phyloP scores from a whole-genome alignment of 2,329 filamentous ascomycete species.

The Westerdykella ornata region DNA sequence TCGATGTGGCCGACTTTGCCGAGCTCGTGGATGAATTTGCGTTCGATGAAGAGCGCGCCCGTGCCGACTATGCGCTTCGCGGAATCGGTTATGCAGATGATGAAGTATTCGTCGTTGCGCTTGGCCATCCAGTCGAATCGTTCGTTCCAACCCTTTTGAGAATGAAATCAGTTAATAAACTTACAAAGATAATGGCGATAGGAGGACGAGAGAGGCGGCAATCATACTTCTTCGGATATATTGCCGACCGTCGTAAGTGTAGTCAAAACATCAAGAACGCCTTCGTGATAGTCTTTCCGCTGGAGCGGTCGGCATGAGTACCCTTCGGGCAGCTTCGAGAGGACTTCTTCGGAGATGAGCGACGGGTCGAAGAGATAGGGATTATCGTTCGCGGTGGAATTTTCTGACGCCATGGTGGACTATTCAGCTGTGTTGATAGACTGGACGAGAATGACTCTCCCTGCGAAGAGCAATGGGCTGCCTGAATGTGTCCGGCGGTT shows the following conservation, averaged over 20 bases:
- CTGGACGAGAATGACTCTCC: background rate
- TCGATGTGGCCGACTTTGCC: slow-evolving; percentile 91
- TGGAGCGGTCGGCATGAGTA: slow-evolving; percentile 79
- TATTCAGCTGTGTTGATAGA: background rate
- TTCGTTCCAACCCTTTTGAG: slow-evolving; percentile 53
- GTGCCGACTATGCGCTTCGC: slow-evolving; percentile 73
- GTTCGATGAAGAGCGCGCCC: slow-evolving; percentile 82
- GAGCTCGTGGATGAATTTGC: slow-evolving; percentile 82
- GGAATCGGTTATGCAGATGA: slow-evolving; percentile 77
- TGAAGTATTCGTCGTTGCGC: slow-evolving; percentile 72
- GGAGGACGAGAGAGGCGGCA: background rate
- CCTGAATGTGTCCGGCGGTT: background rate
- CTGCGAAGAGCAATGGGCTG: slow-evolving; percentile 5
- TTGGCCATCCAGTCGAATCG: slow-evolving; percentile 76
- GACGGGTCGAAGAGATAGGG: slow-evolving; percentile 65
- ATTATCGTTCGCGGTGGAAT: slow-evolving; percentile 20
- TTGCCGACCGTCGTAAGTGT: slow-evolving; percentile 92
- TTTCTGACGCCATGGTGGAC: slow-evolving; percentile 9
- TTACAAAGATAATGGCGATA: too few relatives aligned
- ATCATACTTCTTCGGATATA: slow-evolving; percentile 56
- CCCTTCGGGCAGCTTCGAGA: slow-evolving; percentile 65
- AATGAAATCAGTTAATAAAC: background rate
- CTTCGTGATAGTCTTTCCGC: slow-evolving; percentile 67
- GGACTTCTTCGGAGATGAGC: slow-evolving; percentile 71
- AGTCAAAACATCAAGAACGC: slow-evolving; percentile 85